phyloP scores from a whole-genome alignment of 305 asterid species.

The Fraxinus baroniana region DNA sequence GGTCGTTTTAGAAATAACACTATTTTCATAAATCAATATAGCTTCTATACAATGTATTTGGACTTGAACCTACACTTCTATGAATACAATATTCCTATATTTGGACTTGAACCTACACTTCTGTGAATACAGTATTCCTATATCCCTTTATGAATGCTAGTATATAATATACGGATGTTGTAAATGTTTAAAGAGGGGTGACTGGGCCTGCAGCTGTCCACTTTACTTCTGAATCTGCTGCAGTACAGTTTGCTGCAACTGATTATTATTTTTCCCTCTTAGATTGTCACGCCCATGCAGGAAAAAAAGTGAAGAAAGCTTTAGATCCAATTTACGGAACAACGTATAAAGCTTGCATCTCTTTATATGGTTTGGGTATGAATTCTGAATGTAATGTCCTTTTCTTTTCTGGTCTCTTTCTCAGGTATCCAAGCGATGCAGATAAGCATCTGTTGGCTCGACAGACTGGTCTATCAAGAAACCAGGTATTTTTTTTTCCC shows the following conservation, averaged over 20 bases:
- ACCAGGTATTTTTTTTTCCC: constrained; percentile 51
- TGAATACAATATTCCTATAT: neutral
- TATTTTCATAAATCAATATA: neutral
- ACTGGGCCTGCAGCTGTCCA: constrained; percentile 40
- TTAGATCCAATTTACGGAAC: neutral
- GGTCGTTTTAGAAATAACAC: neutral
- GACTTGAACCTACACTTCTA: neutral
- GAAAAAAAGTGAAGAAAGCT: constrained; percentile 6
- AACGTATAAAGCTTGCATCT: constrained; percentile 37
- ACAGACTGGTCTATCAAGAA: constrained; percentile 97
- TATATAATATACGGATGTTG: neutral
- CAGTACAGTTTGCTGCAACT: constrained; percentile 29
- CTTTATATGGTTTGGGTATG: constrained; percentile 46
- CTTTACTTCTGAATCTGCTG: constrained; percentile 36
- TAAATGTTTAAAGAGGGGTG: constrained; percentile 16
- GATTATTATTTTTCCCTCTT: constrained; percentile 31
- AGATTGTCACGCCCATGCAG: constrained; percentile 66
- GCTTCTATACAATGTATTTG: neutral
- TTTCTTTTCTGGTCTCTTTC: constrained; percentile 58
- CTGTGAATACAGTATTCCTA: neutral
- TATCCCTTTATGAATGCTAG: neutral
- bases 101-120: neutral
- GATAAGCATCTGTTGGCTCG: constrained; percentile 98
- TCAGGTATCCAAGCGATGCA: constrained; percentile 99
- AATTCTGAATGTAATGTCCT: constrained; percentile 48